Conservation (phyloP, 2,329 filamentous ascomycete species). For the Neonectria faginata region DNA sequence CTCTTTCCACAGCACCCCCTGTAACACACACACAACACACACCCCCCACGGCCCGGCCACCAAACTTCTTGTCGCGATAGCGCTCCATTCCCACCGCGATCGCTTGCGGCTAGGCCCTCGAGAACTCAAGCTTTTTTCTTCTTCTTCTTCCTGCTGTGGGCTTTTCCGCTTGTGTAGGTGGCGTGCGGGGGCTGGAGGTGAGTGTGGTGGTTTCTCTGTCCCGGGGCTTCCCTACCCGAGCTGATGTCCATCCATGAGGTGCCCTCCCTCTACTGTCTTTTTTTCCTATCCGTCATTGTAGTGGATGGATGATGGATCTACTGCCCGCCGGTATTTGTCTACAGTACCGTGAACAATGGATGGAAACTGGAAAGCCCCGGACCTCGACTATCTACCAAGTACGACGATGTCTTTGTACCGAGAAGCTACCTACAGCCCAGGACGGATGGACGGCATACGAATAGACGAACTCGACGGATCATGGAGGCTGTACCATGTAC, state of each 20-base stretch:
- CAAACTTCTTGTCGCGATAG: conserved; percentile 47
- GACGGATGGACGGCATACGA: not conserved
- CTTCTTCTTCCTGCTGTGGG: not conserved
- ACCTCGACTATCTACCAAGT: too few species aligned
- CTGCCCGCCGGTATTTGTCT: too few species aligned
- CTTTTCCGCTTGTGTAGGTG: not conserved
- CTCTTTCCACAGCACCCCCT: not conserved
- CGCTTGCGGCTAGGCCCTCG: conserved; percentile 40
- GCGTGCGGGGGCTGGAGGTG: not conserved
- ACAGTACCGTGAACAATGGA: too few species aligned
- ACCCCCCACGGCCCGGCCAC: conserved; percentile 40
- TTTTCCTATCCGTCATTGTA: too few species aligned
- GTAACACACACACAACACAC: conserved; percentile 20
- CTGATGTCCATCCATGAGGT: too few species aligned
- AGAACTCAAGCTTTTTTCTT: conserved; percentile 44
- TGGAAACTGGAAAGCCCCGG: too few species aligned
- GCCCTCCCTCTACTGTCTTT: too few species aligned
- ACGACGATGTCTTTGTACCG: too few species aligned
- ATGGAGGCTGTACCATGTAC: not conserved
- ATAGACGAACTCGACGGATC: not conserved
- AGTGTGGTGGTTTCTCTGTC: too few species aligned
- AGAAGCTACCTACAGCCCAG: too few species aligned
- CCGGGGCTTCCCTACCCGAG: too few species aligned
- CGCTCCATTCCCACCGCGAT: conserved; percentile 46
- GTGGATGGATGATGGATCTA: too few species aligned